Base-by-base conservation (phyloP, 2,329 filamentous ascomycete genomes). In the Lachnum nothofagi region DNA sequence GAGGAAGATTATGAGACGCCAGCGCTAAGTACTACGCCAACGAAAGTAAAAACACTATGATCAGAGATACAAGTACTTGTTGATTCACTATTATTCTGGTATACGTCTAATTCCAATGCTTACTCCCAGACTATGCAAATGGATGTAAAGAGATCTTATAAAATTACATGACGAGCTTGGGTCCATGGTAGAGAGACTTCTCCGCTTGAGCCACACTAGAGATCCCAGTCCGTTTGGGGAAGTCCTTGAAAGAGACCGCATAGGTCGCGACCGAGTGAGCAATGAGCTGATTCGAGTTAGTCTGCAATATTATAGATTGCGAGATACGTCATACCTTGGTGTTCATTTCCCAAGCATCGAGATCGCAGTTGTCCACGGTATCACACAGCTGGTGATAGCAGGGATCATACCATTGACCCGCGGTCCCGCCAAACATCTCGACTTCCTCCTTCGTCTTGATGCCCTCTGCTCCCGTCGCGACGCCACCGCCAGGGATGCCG, bases 381-480 rank as follows among this genome's bases (percentile, higher is more conserved):
- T 84, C 81, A 53, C 78, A 79, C 23, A 81, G 69, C 65, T 80
- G 72, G 62, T 83, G 77, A 62, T 82, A 81, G 70, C 77, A 78
- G 19, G 73, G 70, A 58, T 83, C 75, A 52, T 78, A 77, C 71
- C 74, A 75, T 23, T 73, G 68, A 20, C 78, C 85, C 0, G 80
- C 82, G 51, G 72, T 70, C 35, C 86, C 86, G 12, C 86, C 86
- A 63, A 88, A 91, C 67, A 80, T 67, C 29, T 69, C 71, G 1
- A 48, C 49, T 62, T 90, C 83, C 24, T 80, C 74, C 41, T 75
- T 68, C 0, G 84, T 88, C 77, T 89, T 91, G 69, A 86, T 66
- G 12, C 78, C 83, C 67, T 91, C 86, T 1, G 86, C 86, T 31
- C 86, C 86, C 1, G 85, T 88, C 46, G 85, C 85, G 49, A 91